Base-by-base conservation (phyloP, 148 eudicot genomes). In the Persicaria maculosa region DNA sequence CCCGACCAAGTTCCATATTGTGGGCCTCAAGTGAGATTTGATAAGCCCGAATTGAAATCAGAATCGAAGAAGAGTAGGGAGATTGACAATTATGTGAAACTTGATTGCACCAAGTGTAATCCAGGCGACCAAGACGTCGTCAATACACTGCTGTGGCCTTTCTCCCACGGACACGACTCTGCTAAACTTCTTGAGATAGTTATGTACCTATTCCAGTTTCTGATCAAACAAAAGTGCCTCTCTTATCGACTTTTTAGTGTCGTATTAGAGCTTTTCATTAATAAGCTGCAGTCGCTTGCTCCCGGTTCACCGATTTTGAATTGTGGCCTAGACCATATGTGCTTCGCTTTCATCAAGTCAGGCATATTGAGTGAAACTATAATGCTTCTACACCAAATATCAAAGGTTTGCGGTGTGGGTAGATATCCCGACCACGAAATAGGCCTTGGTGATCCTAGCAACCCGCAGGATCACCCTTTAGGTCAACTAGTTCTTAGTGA, bases 311-410 rank as follows among this genome's bases (percentile, higher is more conserved):
- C 81, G 81, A 88, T 91, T 81, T 85, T 92, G 20, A 83, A 80
- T 72, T 87, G 76, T 44, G 88, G 88, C 46, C 57, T 90, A 73
- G 97, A 89, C 72, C 88, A 90, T 81, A 47, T 92, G 97, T 78
- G 92, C 92, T 64, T 96, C 25, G 25, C 97, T 85, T 92, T 92
- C 85, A 67, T 96, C 84, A 89, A 88, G 72, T 87, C 86, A 75
- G 19, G 74, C 9, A 86, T 86, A 83, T 93, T 96, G 70, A 85
- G 75, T 80, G 92, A 88, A 80, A 83, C 92, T 16, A 69, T 79
- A 5, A 87, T 86, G 54, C 90, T 79, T 76, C 80, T 96, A 75
- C 94, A 96, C 83, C 91, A 89, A 53, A 73, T 96, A 70, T 84
- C 86, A 72, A 81, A 82, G 77, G 80, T 91, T 74, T 86, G 94